Evolutionary conservation across 2,329 filamentous ascomycete genomes (phyloP), one percentile per base, ranked within the genome.

Genomic region (Ascosphaera aggregata): DNA sequence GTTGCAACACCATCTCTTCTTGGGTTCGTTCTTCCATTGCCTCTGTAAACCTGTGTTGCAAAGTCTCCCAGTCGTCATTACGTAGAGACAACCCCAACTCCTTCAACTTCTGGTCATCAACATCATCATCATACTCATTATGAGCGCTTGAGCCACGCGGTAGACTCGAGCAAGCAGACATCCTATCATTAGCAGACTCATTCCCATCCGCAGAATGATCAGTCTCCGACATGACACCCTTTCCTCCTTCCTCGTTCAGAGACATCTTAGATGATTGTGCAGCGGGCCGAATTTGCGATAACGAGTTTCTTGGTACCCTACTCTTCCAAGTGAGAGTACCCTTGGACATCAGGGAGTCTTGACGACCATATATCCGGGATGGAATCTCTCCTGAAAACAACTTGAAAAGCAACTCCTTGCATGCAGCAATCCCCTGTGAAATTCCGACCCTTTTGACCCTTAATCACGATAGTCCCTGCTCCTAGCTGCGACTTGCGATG

Each of bases 51-150:
- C 71, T 69, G 1, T 61, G 51, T 54, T 84, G 67, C 22, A 93
- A 74, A n/a, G 76, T 67, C 2, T 74, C 63, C 84, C 84, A 93
- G 55, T 85, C 71, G 49, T 80, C 82, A 50, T 58, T 40, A 36
- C 60, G 56, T 43, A 80, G 58, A 39, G 39, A 41, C 30, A 38
- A 18, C 2, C 41, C 38, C 16, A 42, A 42, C 16, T 36, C 15
- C 18, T 18, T 20, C 19, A 19, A 37, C 17, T 59, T 56, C 9
- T 13, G 16, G 22, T 27, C 22, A 7, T 27, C 22, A 5, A 7
- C 22, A 16, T 13, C 15, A 11, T 27, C 22, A 7, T 27, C 22
- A 5, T 27, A 5, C 22, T 27, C 22, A 5, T 27, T 11, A 27
- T 5, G 22, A 11, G 22, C 22, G 22, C 22, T 11, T 11, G 22